Percentiles rank a stretch among this genome's conserved stretches.
Conservation (phyloP, 352 stramenopile genomes). For the Vaucheria bursata region DNA sequence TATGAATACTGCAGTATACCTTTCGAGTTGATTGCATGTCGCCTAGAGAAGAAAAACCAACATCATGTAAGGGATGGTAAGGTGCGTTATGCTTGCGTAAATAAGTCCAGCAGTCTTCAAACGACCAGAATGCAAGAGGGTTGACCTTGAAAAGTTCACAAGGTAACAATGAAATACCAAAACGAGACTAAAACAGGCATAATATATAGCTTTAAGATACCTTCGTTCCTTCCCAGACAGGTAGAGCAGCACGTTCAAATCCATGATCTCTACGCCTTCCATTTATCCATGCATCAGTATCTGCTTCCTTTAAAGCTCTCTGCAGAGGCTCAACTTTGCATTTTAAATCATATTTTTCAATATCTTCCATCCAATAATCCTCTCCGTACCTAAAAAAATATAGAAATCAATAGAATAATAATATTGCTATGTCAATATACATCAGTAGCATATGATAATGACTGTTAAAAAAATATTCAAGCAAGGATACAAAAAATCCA, state of each 20-base stretch:
- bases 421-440: too few relatives aligned
- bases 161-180: not conserved
- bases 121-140: constrained; percentile 50
- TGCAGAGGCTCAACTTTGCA: constrained; percentile 53
- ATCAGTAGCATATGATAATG: too few relatives aligned
- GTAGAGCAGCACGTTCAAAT: constrained; percentile 48
- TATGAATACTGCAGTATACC: too few relatives aligned
- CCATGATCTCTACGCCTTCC: constrained; percentile 50
- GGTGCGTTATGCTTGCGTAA: constrained; percentile 50
- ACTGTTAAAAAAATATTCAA: too few relatives aligned
- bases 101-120: constrained; percentile 54
- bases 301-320: constrained; percentile 50
- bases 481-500: not conserved
- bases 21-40: constrained; percentile 53
- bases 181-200: too few relatives aligned
- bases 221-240: constrained; percentile 50
- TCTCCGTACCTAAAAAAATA: constrained; percentile 47
- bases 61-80: constrained; percentile 52
- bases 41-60: constrained; percentile 51
- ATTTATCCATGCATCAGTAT: constrained; percentile 53
- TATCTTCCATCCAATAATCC: constrained; percentile 54
- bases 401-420: too few relatives aligned
- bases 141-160: constrained; percentile 29
- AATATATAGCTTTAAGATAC: too few relatives aligned
- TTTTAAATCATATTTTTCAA: constrained; percentile 52